These are phyloP conservation scores for Mortierella sp. DNA, from an alignment of 371 early-diverging fungal species.

Conservation along the genomic window DNA sequence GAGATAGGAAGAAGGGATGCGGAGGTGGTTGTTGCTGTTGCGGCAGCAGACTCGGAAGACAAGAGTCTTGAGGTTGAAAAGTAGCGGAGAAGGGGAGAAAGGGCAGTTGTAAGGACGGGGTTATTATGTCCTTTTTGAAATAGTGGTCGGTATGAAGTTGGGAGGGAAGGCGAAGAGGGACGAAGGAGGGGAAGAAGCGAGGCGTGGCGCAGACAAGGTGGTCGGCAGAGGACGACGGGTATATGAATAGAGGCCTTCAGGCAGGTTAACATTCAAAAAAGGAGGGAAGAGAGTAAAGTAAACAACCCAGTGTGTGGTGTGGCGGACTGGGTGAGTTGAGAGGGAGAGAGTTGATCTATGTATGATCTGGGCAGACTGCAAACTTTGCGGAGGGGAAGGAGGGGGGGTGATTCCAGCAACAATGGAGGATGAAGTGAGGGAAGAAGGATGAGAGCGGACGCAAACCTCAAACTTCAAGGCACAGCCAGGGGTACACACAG, in stretches of 20 bases:
- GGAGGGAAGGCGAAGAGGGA: neutral
- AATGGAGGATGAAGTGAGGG: neutral
- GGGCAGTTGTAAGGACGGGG: neutral
- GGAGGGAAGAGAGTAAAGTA: neutral
- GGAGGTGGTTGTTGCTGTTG: neutral
- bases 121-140: neutral
- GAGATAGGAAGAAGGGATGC: neutral
- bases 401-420: too few relatives aligned
- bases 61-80: neutral
- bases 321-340: neutral
- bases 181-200: neutral
- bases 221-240: conserved; percentile 11
- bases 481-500: neutral
- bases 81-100: neutral
- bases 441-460: neutral
- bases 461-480: neutral
- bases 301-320: neutral
- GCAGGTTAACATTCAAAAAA: conserved; percentile 7
- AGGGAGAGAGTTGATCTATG: neutral
- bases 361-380: neutral
- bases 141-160: neutral
- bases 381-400: neutral
- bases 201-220: neutral
- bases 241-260: neutral
- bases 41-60: neutral